These are phyloP conservation scores for Ogataea allantospora DNA, from an alignment of 805 yeast species.

Conservation along the genomic window DNA sequence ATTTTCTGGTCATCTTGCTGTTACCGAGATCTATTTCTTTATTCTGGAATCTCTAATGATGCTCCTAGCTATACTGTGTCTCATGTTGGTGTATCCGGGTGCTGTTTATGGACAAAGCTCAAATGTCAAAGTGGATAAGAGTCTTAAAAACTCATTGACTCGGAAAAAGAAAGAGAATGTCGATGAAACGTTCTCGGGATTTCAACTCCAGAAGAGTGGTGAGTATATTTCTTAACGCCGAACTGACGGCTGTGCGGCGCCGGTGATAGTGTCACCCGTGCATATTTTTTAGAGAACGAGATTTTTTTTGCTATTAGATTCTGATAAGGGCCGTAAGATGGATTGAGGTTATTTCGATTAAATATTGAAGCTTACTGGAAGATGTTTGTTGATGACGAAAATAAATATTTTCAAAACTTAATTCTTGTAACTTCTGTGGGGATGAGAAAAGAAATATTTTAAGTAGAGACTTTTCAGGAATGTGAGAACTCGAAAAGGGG, in stretches of 20 bases:
- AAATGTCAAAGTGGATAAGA: constrained; percentile 15
- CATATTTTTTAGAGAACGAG: not conserved
- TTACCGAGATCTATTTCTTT: constrained; percentile 55
- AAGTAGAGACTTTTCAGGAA: not conserved
- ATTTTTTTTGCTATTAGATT: no score
- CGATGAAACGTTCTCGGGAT: no score
- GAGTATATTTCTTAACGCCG: not conserved
- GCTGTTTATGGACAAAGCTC: constrained; percentile 38
- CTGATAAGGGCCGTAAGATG: no score
- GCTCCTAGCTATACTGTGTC: constrained; percentile 41
- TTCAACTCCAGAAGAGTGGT: no score
- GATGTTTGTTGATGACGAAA: not conserved
- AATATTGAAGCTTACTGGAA: no score
- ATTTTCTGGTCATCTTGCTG: constrained; percentile 63
- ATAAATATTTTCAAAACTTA: constrained; percentile 2
- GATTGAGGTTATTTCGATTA: no score
- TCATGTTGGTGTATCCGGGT: constrained; percentile 62
- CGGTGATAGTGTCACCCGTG: not conserved
- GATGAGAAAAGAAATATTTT: not conserved
- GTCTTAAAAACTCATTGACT: constrained; percentile 8
- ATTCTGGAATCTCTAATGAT: constrained; percentile 60
- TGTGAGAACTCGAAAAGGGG: no score
- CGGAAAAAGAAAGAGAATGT: not conserved
- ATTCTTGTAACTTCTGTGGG: no score
- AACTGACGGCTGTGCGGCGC: constrained; percentile 2